phyloP scores from a whole-genome alignment of 179 eudicot genomes.

The Beta macrorhiza region DNA sequence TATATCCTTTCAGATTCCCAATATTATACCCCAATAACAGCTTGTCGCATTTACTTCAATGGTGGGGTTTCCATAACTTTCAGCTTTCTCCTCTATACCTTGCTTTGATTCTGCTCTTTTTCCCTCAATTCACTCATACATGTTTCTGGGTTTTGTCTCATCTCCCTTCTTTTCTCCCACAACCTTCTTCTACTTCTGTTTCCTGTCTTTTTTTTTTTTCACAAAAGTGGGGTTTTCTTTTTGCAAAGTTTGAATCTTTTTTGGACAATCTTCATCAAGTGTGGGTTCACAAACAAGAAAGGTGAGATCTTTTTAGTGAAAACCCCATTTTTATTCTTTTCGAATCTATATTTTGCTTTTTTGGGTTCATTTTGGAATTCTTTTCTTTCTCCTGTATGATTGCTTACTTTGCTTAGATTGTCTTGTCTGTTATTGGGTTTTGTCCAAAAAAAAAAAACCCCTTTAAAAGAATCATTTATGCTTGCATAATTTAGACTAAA shows the following conservation, averaged over 20 bases:
- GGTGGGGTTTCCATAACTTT: slow-evolving; percentile 21
- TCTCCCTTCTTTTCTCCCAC: slow-evolving; percentile 3
- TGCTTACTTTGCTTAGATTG: slow-evolving; percentile 23
- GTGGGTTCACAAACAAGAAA: slow-evolving; percentile 22
- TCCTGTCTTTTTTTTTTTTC: slow-evolving; percentile 7
- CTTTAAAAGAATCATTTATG: slow-evolving; percentile 4
- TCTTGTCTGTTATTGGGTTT: slow-evolving; percentile 25
- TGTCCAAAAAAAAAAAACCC: not conserved
- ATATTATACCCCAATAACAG: not conserved
- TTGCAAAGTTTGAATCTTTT: slow-evolving; percentile 23
- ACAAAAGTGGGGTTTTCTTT: slow-evolving; percentile 22
- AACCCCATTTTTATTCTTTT: slow-evolving; percentile 9
- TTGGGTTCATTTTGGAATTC: slow-evolving; percentile 17
- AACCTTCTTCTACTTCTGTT: not conserved
- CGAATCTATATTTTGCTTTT: slow-evolving; percentile 6
- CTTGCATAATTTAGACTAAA: slow-evolving; percentile 18
- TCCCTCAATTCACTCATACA: not conserved
- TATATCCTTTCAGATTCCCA: slow-evolving; percentile 20
- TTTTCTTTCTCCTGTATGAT: slow-evolving; percentile 27
- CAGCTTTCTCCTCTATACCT: slow-evolving; percentile 9
- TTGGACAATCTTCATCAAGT: slow-evolving; percentile 2
- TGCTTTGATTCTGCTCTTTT: slow-evolving; percentile 17
- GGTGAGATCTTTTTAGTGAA: slow-evolving; percentile 34
- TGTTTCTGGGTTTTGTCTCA: slow-evolving; percentile 33
- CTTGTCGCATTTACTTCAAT: slow-evolving; percentile 2